A percentile compares a stretch with the other conserved stretches of the same genome.
phyloP scores from a whole-genome alignment of 768 basidiomycete species.

The Auriscalpium microsporum region DNA sequence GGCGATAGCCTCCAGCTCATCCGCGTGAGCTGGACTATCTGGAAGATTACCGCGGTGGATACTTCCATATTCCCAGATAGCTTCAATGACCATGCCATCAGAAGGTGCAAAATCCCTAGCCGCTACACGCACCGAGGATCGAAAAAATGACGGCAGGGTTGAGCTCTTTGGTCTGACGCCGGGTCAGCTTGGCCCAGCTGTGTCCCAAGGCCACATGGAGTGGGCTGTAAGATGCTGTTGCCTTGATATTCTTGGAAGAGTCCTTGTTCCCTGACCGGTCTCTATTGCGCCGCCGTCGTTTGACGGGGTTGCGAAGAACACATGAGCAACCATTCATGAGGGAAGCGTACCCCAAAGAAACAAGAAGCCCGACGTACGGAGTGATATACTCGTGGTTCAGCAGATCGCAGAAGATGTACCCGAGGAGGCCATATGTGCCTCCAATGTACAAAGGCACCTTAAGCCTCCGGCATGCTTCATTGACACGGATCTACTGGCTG shows the following conservation, averaged over 20 bases:
- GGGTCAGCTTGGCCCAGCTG: constrained; percentile 62
- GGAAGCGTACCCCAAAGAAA: constrained; percentile 1
- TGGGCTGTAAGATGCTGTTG: constrained; percentile 56
- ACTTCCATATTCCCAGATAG: constrained; percentile 77
- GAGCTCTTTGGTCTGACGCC: constrained; percentile 74
- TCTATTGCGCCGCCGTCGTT: constrained; percentile 25
- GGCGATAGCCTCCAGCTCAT: constrained; percentile 57
- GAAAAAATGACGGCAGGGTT: constrained; percentile 67
- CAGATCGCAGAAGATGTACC: constrained; percentile 94
- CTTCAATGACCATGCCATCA: constrained; percentile 29
- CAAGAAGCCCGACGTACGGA: constrained; percentile 46
- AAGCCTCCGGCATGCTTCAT: constrained; percentile 67
- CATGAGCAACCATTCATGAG: not conserved
- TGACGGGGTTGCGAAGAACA: no score
- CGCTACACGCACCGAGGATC: constrained; percentile 49
- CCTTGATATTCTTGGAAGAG: constrained; percentile 48
- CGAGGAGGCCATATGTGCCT: constrained; percentile 80
- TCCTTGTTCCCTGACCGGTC: constrained; percentile 54
- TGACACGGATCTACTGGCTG: constrained; percentile 59
- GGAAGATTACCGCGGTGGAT: constrained; percentile 52
- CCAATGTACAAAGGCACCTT: constrained; percentile 86
- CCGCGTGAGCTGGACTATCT: constrained; percentile 32
- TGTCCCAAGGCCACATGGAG: constrained; percentile 55
- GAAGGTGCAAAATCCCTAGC: not conserved
- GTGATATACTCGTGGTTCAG: constrained; percentile 79